Evolutionary conservation across 768 basidiomycete genomes (phyloP), one percentile per base, ranked within the genome.

Genomic region (button mushroom (Agaricus bisporus)): DNA sequence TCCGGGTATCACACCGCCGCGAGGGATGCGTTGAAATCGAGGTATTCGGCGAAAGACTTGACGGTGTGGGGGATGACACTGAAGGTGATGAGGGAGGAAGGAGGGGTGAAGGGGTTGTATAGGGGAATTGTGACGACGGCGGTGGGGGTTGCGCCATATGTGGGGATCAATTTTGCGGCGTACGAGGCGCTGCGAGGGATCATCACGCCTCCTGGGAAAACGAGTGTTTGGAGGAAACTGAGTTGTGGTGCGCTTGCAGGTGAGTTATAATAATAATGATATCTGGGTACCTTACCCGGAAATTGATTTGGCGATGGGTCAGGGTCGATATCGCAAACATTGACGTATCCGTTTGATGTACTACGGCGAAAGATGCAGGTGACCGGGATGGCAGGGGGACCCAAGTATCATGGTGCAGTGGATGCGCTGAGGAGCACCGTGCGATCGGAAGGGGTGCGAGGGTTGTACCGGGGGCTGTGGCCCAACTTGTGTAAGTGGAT

Each of bases 331-430:
- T 94, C 93, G 11, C 92, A 98, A 68, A 91, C 93, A 47, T 69
- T 98, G 61, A 98, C 95, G 4, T 98, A 95, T 66, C 95, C 95
- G 8, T 91, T 97, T 62, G 95, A 99, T 66, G 91, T 98, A 5
- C 69, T 98, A 55, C 79, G 95, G 44, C 79, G 95, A 56, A 95
- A 98, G 76, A 93, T 98, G 87, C 95, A 98, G 67, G 90, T 95
- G 55, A 79, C 83, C 5, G 91, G 91, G 11, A 86, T 94, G 83
- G 69, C 78, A 60, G 74, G 70, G 11, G 78, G 77, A 15, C 72
- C 82, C 60, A 83, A 83, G 67, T 95, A 93, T 68, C 82, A 70
- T 41, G 89, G 91, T 8, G 94, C 92, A 5, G 54, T 91, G 32
- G 86, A 94, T 66, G 93, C 91, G 8, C 67, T 94, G 59, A 67